Evolutionary conservation across 192 early-diverging fungal genomes (phyloP), one percentile per base, ranked within the genome.

Genomic region (Coemansia sp.): DNA sequence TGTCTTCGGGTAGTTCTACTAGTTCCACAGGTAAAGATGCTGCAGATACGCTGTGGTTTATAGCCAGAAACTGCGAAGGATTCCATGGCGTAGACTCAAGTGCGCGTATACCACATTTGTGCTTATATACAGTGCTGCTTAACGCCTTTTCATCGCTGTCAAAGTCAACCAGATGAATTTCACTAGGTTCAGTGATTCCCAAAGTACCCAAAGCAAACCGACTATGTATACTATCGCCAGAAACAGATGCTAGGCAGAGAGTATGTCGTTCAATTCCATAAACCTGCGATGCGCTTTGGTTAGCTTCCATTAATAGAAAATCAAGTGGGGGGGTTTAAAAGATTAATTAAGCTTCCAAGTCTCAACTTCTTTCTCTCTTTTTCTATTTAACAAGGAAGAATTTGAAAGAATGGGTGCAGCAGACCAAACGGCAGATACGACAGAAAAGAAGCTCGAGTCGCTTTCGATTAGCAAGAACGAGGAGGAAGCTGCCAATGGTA

Each of bases 251-350:
- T 15, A 76, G 56, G 8, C 72, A 70, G 5, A 76, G 51, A 13
- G 72, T 76, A 51, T 69, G 72, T 19, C 67, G 72, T 33, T 76
- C 72, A 33, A 76, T 76, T 21, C 72, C 72, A 48, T 76, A 76
- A 11, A 76, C 72, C 23, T 76, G 54, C 33, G 72, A 75, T 0
- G 72, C 63, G 14, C 57, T 57, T 8, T 46, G 57, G 19, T 37
- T 28, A 6, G 55, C 56, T 14, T 57, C 61, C 72, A 75, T 75
- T 50, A 15, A 16, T 5, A 51, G 37, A 9, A 47, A 46, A 26
- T 3, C 23, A 4, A 4, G 4, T 26, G 23, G 23, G 23, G 23
- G 23, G 1, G 23, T 26, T 26, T 38, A 49, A 28, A 19, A 50
- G 20, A 33, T 39, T 31, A 42, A 26, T 23, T 53, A 9, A 49